Evolutionary conservation across 495 filamentous ascomycete species (phyloP).

Genomic region (Wilcoxina mikolae): DNA sequence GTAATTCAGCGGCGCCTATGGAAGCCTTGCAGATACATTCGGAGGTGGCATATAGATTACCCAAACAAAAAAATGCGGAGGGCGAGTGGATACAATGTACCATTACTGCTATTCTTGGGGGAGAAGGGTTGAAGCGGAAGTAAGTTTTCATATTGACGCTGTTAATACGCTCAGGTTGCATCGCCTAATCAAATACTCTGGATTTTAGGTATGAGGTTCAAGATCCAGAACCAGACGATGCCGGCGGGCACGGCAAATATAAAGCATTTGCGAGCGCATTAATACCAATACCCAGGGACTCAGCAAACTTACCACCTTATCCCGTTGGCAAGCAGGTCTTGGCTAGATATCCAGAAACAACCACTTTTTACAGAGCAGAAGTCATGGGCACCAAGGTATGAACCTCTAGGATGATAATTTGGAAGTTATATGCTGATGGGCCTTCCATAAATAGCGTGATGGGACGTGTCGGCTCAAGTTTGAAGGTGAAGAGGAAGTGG

Average conservation of each 20-base stretch:
- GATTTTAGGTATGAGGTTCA: conserved; percentile 72
- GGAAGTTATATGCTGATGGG: conserved; percentile 29
- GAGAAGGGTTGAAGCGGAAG: conserved; percentile 66
- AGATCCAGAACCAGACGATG: conserved; percentile 78
- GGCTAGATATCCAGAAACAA: conserved; percentile 78
- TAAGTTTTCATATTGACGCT: conserved; percentile 27
- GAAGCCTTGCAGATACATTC: conserved; percentile 21
- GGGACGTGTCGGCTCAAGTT: conserved; percentile 56
- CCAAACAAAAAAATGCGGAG: conserved; percentile 54
- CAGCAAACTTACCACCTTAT: conserved; percentile 48
- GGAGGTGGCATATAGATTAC: conserved; percentile 31
- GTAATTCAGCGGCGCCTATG: conserved; percentile 23
- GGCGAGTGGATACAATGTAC: conserved; percentile 79
- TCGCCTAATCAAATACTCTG: not conserved
- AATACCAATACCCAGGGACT: conserved; percentile 61
- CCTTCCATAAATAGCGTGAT: conserved; percentile 30
- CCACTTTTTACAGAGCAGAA: conserved; percentile 93
- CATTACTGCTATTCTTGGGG: conserved; percentile 63
- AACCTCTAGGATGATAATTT: no score
- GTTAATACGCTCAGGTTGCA: not conserved
- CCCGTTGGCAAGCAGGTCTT: conserved; percentile 65
- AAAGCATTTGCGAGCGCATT: conserved; percentile 64
- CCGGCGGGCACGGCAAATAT: conserved; percentile 55
- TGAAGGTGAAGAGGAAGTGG: conserved; percentile 72
- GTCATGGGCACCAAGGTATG: conserved; percentile 55